Percentiles rank a stretch among this genome's conserved stretches.
phyloP scores from a whole-genome alignment of 2,329 filamentous ascomycete genomes.

The Colletotrichum limetticola region DNA sequence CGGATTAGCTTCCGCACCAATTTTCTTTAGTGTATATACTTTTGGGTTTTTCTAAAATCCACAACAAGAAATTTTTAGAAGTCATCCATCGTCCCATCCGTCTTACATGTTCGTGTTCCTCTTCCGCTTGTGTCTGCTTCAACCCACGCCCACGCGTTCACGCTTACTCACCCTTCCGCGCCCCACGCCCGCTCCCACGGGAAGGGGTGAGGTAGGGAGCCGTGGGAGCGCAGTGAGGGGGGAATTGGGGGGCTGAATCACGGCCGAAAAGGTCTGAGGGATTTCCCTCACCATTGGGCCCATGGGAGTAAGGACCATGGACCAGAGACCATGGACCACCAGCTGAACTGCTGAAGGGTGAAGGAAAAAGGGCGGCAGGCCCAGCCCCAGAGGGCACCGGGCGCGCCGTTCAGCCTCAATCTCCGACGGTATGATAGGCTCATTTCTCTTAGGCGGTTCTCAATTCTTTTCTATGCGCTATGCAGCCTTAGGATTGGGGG shows the following conservation, averaged over 20 bases:
- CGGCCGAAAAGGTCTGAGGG: constrained; percentile 20
- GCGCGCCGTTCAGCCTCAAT: constrained; percentile 2
- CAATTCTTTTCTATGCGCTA: background rate
- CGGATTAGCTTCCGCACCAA: constrained; percentile 2
- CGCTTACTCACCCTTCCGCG: background rate
- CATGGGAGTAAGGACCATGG: background rate
- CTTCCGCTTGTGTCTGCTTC: background rate
- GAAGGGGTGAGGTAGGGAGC: background rate
- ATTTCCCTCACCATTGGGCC: background rate
- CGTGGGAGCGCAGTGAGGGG: too few relatives aligned
- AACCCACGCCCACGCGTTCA: background rate
- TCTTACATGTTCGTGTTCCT: background rate
- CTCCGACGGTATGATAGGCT: background rate
- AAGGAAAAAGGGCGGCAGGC: background rate
- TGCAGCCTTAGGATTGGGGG: background rate
- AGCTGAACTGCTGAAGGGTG: background rate
- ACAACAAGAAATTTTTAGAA: background rate
- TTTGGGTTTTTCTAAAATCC: background rate
- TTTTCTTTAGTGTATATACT: constrained; percentile 7
- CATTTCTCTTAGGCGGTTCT: background rate
- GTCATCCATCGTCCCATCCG: background rate
- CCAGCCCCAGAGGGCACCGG: background rate
- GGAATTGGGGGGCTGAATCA: background rate
- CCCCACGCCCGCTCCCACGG: too few relatives aligned
- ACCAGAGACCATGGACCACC: background rate